Evolutionary conservation across 2,329 filamentous ascomycete species (phyloP).

Genomic region (Taxawa tesnikishii): DNA sequence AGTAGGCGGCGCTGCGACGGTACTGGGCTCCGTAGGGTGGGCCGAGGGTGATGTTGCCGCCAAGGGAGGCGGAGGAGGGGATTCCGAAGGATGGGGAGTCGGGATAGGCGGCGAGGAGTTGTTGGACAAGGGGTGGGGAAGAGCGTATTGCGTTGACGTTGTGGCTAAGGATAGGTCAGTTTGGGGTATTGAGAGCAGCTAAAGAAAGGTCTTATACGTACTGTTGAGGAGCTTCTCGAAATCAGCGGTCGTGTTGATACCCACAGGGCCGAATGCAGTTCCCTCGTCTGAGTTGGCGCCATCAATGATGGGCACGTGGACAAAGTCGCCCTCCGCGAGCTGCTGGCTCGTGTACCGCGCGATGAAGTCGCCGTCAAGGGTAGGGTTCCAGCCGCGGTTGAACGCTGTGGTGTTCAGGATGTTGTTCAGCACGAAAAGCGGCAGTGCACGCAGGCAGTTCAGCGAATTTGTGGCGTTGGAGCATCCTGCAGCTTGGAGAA

Average conservation of each 20-base stretch:
- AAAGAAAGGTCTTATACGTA: too few species aligned
- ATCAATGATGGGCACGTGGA: conserved; percentile 46
- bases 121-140: conserved; percentile 17
- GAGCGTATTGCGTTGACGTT: conserved; percentile 7
- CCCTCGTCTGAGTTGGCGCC: conserved; percentile 58
- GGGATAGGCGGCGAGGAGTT: conserved; percentile 41
- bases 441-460: conserved; percentile 47
- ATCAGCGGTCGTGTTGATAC: conserved; percentile 43
- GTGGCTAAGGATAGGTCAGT: not conserved
- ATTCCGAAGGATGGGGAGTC: conserved; percentile 37
- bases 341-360: conserved; percentile 40
- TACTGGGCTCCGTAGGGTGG: conserved; percentile 34
- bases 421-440: conserved; percentile 15
- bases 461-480: conserved; percentile 43
- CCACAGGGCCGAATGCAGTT: conserved; percentile 39
- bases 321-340: conserved; percentile 45
- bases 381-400: conserved; percentile 25
- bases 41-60: conserved; percentile 17
- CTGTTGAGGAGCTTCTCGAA: conserved; percentile 32
- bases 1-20: conserved; percentile 42
- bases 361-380: conserved; percentile 46
- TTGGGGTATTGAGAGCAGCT: too few species aligned
- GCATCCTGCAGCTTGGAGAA: conserved; percentile 51
- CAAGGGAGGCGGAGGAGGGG: conserved; percentile 27
- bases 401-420: conserved; percentile 20